These are phyloP conservation scores for Amesomyces nigricolor DNA, from an alignment of 2,329 filamentous ascomycete species.

Conservation along the genomic window DNA sequence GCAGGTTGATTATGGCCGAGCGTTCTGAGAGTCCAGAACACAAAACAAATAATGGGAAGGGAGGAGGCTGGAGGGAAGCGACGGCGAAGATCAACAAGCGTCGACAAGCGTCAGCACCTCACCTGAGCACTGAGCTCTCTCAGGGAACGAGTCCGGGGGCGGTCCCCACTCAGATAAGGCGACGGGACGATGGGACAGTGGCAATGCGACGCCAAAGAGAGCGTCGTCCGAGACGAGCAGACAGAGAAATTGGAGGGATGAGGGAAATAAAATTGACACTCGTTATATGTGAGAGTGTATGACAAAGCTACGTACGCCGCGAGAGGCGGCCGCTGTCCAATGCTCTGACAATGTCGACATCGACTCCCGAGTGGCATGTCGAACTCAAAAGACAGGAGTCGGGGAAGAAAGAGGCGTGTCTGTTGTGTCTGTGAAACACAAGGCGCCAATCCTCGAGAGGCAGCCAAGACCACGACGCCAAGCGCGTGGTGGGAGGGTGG, in stretches of 20 bases:
- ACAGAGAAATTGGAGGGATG: too few relatives aligned
- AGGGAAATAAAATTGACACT: too few relatives aligned
- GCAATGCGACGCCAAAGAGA: background rate
- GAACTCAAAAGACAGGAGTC: background rate
- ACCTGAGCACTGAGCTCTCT: background rate
- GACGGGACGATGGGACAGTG: background rate
- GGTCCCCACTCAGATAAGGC: background rate
- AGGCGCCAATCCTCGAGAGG: background rate
- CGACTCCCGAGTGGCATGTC: background rate
- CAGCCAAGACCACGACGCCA: background rate
- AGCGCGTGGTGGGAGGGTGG: background rate
- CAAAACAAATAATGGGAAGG: too few relatives aligned
- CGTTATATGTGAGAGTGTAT: too few relatives aligned
- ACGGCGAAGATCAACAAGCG: background rate
- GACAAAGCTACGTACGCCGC: background rate
- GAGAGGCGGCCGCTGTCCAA: background rate
- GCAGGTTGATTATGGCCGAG: slow-evolving; percentile 1
- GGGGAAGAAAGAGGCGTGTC: background rate
- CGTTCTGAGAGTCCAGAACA: too few relatives aligned
- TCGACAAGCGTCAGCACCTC: background rate
- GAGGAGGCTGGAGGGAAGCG: background rate
- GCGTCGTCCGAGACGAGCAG: background rate
- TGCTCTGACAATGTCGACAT: too few relatives aligned
- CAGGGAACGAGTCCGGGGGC: background rate
- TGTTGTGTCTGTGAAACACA: background rate